Evolutionary conservation across 331 rosid genomes (phyloP).

Genomic region (Dryas integrifolia): DNA sequence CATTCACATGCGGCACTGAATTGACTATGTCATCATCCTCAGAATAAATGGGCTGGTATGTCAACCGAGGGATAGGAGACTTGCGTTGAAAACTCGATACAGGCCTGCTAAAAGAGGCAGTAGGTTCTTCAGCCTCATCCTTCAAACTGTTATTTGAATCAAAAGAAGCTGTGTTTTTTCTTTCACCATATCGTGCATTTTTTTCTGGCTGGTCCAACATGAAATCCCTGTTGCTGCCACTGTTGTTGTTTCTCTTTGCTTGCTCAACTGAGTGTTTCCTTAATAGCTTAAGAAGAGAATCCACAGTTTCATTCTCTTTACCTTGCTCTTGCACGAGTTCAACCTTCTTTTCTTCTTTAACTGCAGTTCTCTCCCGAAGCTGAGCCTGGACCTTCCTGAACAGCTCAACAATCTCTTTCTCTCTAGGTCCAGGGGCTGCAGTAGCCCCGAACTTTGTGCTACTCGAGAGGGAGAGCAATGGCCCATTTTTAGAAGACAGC

Average conservation of each 20-base stretch:
- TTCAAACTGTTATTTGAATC: slow-evolving; percentile 42
- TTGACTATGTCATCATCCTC: slow-evolving; percentile 32
- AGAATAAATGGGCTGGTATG: slow-evolving; percentile 47
- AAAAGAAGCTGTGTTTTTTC: slow-evolving; percentile 34
- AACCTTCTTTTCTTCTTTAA: slow-evolving; percentile 68
- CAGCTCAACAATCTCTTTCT: slow-evolving; percentile 90
- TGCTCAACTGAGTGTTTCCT: slow-evolving; percentile 75
- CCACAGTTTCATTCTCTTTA: slow-evolving; percentile 69
- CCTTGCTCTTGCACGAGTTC: slow-evolving; percentile 52
- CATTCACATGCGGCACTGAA: slow-evolving; percentile 28
- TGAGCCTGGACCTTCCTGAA: slow-evolving; percentile 87
- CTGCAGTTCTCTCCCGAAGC: slow-evolving; percentile 73
- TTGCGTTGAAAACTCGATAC: slow-evolving; percentile 65
- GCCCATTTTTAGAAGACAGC: slow-evolving; percentile 74
- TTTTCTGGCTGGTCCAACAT: slow-evolving; percentile 46
- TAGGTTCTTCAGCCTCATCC: slow-evolving; percentile 46
- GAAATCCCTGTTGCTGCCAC: slow-evolving; percentile 38
- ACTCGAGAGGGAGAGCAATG: slow-evolving; percentile 48
- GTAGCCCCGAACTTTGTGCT: slow-evolving; percentile 63
- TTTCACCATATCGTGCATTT: slow-evolving; percentile 36
- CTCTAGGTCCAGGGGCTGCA: slow-evolving; percentile 83
- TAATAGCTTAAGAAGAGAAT: slow-evolving; percentile 76
- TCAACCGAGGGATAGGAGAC: slow-evolving; percentile 75
- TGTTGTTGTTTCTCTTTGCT: slow-evolving; percentile 50
- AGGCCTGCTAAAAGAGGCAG: slow-evolving; percentile 47